Evolutionary conservation across 768 basidiomycete species (phyloP), one percentile per base, ranked within the genome.

Genomic region (Termitomyces titanicus): DNA sequence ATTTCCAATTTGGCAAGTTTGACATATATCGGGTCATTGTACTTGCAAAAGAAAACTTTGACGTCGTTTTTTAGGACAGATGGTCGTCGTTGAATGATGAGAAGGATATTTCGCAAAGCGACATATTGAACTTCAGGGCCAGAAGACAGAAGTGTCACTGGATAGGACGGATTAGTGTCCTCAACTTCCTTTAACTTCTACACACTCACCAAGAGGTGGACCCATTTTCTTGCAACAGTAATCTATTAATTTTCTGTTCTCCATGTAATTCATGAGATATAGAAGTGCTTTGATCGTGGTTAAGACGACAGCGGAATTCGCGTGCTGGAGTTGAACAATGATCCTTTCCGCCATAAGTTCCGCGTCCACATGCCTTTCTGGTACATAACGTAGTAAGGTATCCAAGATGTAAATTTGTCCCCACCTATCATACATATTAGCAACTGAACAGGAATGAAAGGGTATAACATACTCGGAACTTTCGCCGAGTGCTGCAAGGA

Each of bases 241-340:
- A 55, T 97, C 91, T 46, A 97, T 89, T 46, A 93, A 72, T 39
- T 78, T 81, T 55, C 90, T 83, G 68, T 91, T 88, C 58, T 92
- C 89, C 91, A 98, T 98, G 72, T 99, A 98, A 70, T 98, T 99
- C 96, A 99, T 98, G 56, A 98, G 76, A 66, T 96, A 98, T 18
- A 98, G 76, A 24, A 98, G 79, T 52, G 91, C 86, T 73, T 99
- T 98, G 79, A 98, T 92, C 13, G 94, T 90, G n/a, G 96, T 98
- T 51, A 99, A 77, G 11, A 98, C 94, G n/a, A 99, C 97, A 2
- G 97, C 97, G 25, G 94, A 95, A 69, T 99, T 99, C n/a, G 94
- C 94, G 68, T 98, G 96, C 66, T 97, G 93, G 25, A 99, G 76
- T 62, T 98, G 89, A 45, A 94, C 81, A 44, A 94, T 85, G 60